Conservation (phyloP, 139 green algal genomes). For the Volvox africanus region DNA sequence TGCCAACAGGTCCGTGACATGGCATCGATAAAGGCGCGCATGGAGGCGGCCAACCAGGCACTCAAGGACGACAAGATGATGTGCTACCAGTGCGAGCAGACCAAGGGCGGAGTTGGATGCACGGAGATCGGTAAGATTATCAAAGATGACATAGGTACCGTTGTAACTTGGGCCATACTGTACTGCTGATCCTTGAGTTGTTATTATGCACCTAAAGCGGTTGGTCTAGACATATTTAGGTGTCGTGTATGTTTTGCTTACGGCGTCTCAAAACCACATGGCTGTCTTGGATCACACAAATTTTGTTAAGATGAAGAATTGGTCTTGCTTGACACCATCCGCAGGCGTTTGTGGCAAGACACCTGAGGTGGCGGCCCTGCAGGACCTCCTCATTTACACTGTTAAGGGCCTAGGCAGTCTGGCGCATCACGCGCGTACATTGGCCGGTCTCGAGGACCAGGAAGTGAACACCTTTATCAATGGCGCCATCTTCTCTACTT, state of each 20-base stretch:
- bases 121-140: slow-evolving; percentile 53
- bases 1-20: slow-evolving; percentile 21
- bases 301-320: background rate
- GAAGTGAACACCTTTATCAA: slow-evolving; percentile 69
- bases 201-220: too few species aligned
- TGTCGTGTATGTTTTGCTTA: too few species aligned
- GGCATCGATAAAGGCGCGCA: background rate
- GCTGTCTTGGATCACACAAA: too few species aligned
- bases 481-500: slow-evolving; percentile 68
- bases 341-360: slow-evolving; percentile 81
- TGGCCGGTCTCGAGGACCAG: slow-evolving; percentile 41
- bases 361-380: slow-evolving; percentile 69
- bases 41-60: slow-evolving; percentile 16
- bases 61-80: slow-evolving; percentile 35
- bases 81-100: slow-evolving; percentile 76
- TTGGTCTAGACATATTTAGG: too few species aligned
- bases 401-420: slow-evolving; percentile 47
- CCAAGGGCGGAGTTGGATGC: slow-evolving; percentile 71
- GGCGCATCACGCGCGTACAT: slow-evolving; percentile 5
- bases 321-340: background rate
- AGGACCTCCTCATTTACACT: slow-evolving; percentile 75
- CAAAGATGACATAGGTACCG: too few species aligned
- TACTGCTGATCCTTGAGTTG: too few species aligned
- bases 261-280: too few species aligned
- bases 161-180: too few species aligned